phyloP scores from a whole-genome alignment of 768 basidiomycete species.

The Rubroboletus satanas region DNA sequence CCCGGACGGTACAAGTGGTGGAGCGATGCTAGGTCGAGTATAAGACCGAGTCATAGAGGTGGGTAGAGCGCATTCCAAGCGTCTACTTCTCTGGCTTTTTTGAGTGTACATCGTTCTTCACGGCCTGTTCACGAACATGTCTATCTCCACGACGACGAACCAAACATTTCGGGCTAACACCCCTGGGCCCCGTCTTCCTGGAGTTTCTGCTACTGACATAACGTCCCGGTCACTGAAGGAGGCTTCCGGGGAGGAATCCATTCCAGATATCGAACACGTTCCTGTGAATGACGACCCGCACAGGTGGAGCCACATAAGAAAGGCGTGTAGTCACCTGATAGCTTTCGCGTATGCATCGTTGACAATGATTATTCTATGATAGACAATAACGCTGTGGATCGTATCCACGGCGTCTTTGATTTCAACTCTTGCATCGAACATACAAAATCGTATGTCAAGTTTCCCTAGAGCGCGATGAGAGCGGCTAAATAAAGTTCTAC shows the following conservation, averaged over 20 bases:
- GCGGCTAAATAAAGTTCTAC: not conserved
- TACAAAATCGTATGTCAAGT: slow-evolving; percentile 28
- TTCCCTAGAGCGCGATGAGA: not conserved
- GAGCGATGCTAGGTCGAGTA: slow-evolving; percentile 10
- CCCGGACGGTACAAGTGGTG: not conserved
- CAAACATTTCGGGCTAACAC: not conserved
- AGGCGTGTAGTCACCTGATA: slow-evolving; percentile 36
- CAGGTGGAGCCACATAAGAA: slow-evolving; percentile 51
- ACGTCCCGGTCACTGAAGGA: slow-evolving; percentile 1
- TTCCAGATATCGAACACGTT: slow-evolving; percentile 34
- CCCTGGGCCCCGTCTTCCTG: not conserved
- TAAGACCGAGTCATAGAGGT: slow-evolving; percentile 16
- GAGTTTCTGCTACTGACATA: not conserved
- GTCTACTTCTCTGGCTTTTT: not conserved
- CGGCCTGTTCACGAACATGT: slow-evolving; percentile 10
- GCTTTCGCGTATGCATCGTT: not conserved
- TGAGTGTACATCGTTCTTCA: slow-evolving; percentile 4
- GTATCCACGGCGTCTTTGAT: slow-evolving; percentile 24
- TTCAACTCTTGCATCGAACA: slow-evolving; percentile 25
- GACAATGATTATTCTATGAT: not conserved
- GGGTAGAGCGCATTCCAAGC: not conserved
- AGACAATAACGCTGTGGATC: slow-evolving; percentile 28
- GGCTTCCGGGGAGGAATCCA: slow-evolving; percentile 2
- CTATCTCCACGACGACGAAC: slow-evolving; percentile 1
- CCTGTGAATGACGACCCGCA: slow-evolving; percentile 58